Evolutionary conservation across 805 yeast genomes (phyloP), one percentile per base, ranked within the genome.

Genomic region (Kregervanrija fluxuum): DNA sequence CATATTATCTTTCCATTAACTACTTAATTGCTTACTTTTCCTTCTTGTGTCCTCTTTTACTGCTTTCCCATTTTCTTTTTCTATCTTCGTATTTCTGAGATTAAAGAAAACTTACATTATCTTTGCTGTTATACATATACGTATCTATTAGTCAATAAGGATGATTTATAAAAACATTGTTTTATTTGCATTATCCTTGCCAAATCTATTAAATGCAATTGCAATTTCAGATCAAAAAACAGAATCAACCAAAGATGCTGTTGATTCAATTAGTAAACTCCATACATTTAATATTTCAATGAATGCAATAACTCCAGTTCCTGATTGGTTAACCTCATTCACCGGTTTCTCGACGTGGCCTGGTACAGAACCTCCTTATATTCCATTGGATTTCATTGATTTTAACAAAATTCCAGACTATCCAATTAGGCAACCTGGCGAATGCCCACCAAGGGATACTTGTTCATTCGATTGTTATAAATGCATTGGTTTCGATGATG

Each of bases 391-490:
- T 52, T 83, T 81, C 53, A 77, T 87, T 48, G 75, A 85, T 55
- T 64, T 86, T 38, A 49, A 55, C 5, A 55, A 58, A 28, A 68
- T 86, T 17, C 86, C 87, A 3, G 54, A 62, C 6, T 63, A 68
- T 46, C 67, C 73, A 16, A 59, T 62, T 1, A 79, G 84, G 54
- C 52, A 59, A 8, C 79, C 75, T 45, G 89, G 88, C 2, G 61
- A 63, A 11, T 89, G 97, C 60, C 70, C 73, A 2, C 50, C 54
- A 1, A 69, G 79, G 44, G 66, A 64, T 13, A 68, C 73, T 30
- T 90, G 97, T 56, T 83, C 95, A 0, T 90, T 86, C 65, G 96
- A 89, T 61, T 90, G 97, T 60, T 75, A 72, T 60, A 77, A 81
- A 50, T 90, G 96, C 65, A 77, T 81, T 28, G 77, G 80, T 17